Conservation (phyloP, 768 basidiomycete genomes). For the Leccinellum albellum region DNA sequence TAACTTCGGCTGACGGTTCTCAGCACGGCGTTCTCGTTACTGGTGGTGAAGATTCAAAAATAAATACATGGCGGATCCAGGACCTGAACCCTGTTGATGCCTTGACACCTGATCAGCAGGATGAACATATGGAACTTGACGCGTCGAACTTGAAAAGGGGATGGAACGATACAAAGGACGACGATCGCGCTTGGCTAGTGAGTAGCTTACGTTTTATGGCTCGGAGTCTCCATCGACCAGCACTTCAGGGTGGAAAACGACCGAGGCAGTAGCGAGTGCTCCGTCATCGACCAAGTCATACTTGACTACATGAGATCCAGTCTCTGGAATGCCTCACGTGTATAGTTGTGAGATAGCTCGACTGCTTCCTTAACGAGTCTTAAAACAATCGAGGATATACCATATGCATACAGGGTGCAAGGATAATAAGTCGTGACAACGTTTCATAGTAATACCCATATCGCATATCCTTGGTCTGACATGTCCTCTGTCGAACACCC, state of each 20-base stretch:
- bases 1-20: conserved; percentile 1
- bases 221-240: not conserved
- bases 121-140: conserved; percentile 12
- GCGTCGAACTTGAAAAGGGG: conserved; percentile 19
- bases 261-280: conserved; percentile 5
- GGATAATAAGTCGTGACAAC: conserved; percentile 17
- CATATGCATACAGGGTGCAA: conserved; percentile 24
- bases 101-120: not conserved
- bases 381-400: conserved; percentile 13
- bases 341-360: not conserved
- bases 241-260: conserved; percentile 22
- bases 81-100: not conserved
- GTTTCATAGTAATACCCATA: conserved; percentile 29
- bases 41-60: conserved; percentile 49
- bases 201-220: not conserved
- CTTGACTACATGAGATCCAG: not conserved
- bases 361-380: not conserved
- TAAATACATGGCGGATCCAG: conserved; percentile 39
- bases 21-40: conserved; percentile 43
- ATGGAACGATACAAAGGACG: conserved; percentile 18
- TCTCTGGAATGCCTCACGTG: not conserved
- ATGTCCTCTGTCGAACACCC: conserved; percentile 26
- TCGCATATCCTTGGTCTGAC: conserved; percentile 30
- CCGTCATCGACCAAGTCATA: not conserved
- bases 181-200: conserved; percentile 11